Base-by-base conservation (phyloP, 2,329 filamentous ascomycete species). In the Macrophomina phaseolina region DNA sequence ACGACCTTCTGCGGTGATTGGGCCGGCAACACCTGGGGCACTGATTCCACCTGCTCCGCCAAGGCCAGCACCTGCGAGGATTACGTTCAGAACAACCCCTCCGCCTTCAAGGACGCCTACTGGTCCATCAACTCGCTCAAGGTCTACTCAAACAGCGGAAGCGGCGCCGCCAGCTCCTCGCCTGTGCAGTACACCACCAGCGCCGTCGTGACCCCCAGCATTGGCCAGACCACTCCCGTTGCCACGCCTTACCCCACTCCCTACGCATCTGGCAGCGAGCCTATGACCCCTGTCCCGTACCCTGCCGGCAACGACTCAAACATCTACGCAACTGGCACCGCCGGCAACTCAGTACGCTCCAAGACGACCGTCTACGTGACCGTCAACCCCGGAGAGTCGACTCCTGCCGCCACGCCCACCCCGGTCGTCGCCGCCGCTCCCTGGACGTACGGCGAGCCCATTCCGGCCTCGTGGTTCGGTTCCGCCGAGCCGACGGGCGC, bases 1-100 rank as follows among this genome's bases (percentile, higher is more conserved):
- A 95, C 89, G 0, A 91, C 91, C 5, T 92, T 97, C 77, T 97
- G 94, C 78, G 94, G 94, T 23, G 87, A 90, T 74, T 97, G 93
- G 93, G 93, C 93, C 7, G 92, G 92, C 30, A 76, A 81, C 49
- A 87, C 89, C 40, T 97, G 91, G 90, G 73, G 77, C 38, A 84
- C 89, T 68, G 65, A 66, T 30, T 12, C 38, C 9, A 83, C 85
- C 51, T 94, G 91, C 77, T 79, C 84, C 1, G 79, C 84, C 48
- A 82, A 87, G 70, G 91, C 87, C 0, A 69, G 79, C 46, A 89
- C 88, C 0, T 97, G 94, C 81, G 75, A 89, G 34, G 86, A 87
- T 30, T 97, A 88, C 76, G 93, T 97, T 28, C 83, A 83, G 65
- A 81, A 85, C 71, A 91, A 94, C 77, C 91, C 93, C 0, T 73